Base-by-base conservation (phyloP, 1,139 yeast genomes). In the Entelexis paramagnoliae region DNA sequence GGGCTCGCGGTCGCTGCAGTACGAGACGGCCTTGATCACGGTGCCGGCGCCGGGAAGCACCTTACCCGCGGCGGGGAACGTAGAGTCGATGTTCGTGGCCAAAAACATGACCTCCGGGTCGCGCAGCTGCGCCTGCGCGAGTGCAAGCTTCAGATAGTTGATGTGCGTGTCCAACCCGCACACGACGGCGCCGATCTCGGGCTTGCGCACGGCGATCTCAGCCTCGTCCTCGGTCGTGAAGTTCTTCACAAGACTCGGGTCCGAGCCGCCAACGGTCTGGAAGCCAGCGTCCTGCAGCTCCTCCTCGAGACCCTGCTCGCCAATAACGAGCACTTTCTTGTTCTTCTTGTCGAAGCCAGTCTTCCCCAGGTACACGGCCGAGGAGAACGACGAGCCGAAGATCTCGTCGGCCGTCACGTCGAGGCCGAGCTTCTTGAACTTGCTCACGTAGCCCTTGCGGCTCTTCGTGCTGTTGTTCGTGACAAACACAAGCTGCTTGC, bases 41-140 rank as follows among this genome's bases (percentile, higher is more conserved):
- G 96, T 82, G 1, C 98, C 98, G 1, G 98, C 97, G 22, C 98
- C 98, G 28, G 96, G 93, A 50, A 91, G 74, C 50, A 85, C 76
- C 60, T 79, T 75, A 1, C 95, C 96, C 65, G 85, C 82, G 53
- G 84, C 79, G 5, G 98, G 98, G 72, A 81, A 91, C 0, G 98
- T 91, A 1, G 95, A 83, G 66, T 91, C 98, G 46, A 84, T 83
- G 66, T 91, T 91, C n/a, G 98, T 91, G 29, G 96, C 97, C 59
- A 93, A 74, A 66, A 88, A 91, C 36, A 83, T 78, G 6, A 87
- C 73, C 2, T 77, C 72, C 49, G 82, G 80, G 58, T 83, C 75
- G 58, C 76, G 77, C 50, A 91, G 72, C 62, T 91, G 89, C 62
- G 86, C 88, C 71, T 89, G 74, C 4, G 96, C 86, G 33, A 80